These are phyloP conservation scores for Lentinula aciculospora DNA, from an alignment of 768 basidiomycete genomes.

Conservation along the genomic window DNA sequence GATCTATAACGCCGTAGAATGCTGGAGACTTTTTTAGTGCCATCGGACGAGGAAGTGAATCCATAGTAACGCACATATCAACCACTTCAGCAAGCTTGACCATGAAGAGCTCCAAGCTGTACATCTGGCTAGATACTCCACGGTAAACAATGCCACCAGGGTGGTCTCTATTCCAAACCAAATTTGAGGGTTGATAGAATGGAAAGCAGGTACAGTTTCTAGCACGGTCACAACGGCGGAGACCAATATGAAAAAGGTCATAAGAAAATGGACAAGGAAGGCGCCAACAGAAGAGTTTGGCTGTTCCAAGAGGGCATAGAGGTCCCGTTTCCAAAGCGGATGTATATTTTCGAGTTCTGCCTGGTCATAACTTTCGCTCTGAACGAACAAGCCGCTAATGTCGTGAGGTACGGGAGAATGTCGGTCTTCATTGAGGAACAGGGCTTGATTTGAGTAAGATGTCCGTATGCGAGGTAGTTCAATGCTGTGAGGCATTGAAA, in stretches of 20 bases:
- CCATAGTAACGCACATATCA: conserved; percentile 46
- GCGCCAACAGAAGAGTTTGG: conserved; percentile 74
- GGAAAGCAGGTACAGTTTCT: conserved; percentile 76
- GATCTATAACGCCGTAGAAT: conserved; percentile 82
- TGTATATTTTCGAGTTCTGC: conserved; percentile 26
- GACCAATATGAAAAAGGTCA: conserved; percentile 66
- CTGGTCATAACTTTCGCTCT: conserved; percentile 29
- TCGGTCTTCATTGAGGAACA: conserved; percentile 41
- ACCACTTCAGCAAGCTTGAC: conserved; percentile 58
- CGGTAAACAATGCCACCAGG: conserved; percentile 74
- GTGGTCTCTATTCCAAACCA: conserved; percentile 90
- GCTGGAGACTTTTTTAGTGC: conserved; percentile 30
- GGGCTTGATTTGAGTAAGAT: conserved; percentile 2
- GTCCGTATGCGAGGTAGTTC: conserved; percentile 6
- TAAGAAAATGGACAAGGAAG: conserved; percentile 67
- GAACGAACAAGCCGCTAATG: conserved; percentile 33
- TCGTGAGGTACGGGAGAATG: conserved; percentile 24
- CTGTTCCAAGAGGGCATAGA: conserved; percentile 72
- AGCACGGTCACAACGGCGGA: conserved; percentile 74
- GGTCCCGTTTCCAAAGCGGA: conserved; percentile 56
- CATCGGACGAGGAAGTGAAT: not conserved
- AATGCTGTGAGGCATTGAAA: conserved; percentile 4
- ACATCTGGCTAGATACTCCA: conserved; percentile 73
- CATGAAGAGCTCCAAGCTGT: conserved; percentile 72
- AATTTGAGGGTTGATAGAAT: conserved; percentile 57